Evolutionary conservation across 1,284 basidiomycete genomes (phyloP).

Genomic region (Heterobasidion occidentale): DNA sequence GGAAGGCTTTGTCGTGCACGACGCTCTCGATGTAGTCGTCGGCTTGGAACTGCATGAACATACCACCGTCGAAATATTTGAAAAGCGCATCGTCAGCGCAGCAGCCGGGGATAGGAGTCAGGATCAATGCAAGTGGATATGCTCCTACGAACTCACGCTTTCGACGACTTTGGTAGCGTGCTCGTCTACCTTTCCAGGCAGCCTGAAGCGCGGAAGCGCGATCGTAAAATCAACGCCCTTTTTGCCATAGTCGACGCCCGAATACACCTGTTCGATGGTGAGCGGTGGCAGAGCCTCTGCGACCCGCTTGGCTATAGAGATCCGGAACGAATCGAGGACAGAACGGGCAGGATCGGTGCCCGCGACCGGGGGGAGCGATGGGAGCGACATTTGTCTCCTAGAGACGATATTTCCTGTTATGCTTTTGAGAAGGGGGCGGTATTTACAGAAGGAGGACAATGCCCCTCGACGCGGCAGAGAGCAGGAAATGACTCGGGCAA

Average conservation of each 20-base stretch:
- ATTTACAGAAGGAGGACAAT: neutral
- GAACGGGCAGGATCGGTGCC: slow-evolving; percentile 68
- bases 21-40: slow-evolving; percentile 65
- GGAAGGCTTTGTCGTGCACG: slow-evolving; percentile 69
- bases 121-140: neutral
- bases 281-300: slow-evolving; percentile 63
- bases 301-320: slow-evolving; percentile 75
- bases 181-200: slow-evolving; percentile 79
- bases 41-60: slow-evolving; percentile 47
- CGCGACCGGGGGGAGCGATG: slow-evolving; percentile 45
- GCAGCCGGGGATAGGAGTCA: neutral
- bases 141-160: slow-evolving; percentile 35
- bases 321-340: slow-evolving; percentile 80
- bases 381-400: slow-evolving; percentile 25
- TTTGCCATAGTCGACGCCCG: slow-evolving; percentile 85
- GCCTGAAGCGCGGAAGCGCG: slow-evolving; percentile 85
- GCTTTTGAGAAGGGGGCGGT: neutral
- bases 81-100: slow-evolving; percentile 15
- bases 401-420: neutral
- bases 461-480: neutral
- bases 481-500: neutral
- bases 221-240: slow-evolving; percentile 92
- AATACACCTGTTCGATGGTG: slow-evolving; percentile 69
- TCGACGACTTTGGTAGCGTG: slow-evolving; percentile 70
- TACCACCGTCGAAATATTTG: neutral